Conservation (phyloP, 2,329 filamentous ascomycete genomes). For the Dryadomyces quercivorus region DNA sequence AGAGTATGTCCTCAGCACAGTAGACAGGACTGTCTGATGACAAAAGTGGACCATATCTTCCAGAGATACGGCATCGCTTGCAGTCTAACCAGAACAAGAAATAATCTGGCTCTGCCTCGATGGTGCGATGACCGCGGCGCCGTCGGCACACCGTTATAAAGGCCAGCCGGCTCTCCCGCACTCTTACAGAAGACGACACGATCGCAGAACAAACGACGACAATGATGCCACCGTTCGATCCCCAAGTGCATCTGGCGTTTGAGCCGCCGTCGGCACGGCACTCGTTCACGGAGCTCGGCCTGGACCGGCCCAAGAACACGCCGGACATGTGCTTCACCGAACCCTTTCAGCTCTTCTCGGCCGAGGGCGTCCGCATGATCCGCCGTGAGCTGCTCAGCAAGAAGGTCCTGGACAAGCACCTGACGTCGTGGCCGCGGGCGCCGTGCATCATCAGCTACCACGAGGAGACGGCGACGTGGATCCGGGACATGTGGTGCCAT, state of each 20-base stretch:
- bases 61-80: too few species aligned
- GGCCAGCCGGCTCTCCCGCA: neutral
- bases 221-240: neutral
- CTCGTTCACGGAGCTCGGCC: slow-evolving; percentile 1
- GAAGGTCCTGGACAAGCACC: slow-evolving; percentile 1
- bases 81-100: neutral
- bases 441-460: slow-evolving; percentile 2
- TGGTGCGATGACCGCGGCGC: neutral
- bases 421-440: slow-evolving; percentile 1
- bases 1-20: too few species aligned
- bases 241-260: neutral
- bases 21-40: too few species aligned
- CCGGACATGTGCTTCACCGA: slow-evolving; percentile 2
- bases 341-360: neutral
- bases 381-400: slow-evolving; percentile 1
- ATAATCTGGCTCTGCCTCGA: neutral
- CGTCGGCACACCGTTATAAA: neutral
- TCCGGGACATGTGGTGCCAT: slow-evolving; percentile 2
- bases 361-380: slow-evolving; percentile 1
- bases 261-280: neutral
- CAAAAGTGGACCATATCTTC: too few species aligned
- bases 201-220: neutral
- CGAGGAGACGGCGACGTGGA: slow-evolving; percentile 1
- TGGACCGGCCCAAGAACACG: neutral
- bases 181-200: neutral